Base-by-base conservation (phyloP, 176 grass and related monocot species). In the Secale cereale region DNA sequence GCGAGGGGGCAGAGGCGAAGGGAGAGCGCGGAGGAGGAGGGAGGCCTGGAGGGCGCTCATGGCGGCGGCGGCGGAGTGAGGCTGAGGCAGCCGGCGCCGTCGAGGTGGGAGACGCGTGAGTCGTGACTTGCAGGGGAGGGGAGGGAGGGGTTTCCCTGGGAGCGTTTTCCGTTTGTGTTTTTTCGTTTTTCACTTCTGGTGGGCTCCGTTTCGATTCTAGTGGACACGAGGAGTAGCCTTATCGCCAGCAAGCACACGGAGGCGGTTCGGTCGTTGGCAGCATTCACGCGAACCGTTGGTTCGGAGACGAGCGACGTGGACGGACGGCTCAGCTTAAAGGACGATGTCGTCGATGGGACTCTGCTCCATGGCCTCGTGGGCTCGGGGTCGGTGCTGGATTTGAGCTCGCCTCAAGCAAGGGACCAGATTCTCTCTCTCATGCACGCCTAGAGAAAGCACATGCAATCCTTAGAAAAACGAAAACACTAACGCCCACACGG, bases 11-110 rank as follows among this genome's bases (percentile, higher is more conserved):
- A 76, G 74, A 59, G 91, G 74, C 5, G 91, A 85, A 71, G 83
- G 78, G 46, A 89, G 82, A 35, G 89, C 85, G 76, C 88, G 90
- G 89, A 97, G 46, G 87, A 92, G 77, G 85, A 97, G 91, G 61
- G 89, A 92, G 2, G 89, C 91, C 85, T 97, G 94, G 48, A 94
- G 91, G 54, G 89, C 87, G 52, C 39, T 88, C 94, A 97, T 97
- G 87, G 83, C 59, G 59, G 65, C 41, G 13, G 70, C 7, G 29
- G 81, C 25, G 46, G 82, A 16, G 70, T n/a, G 17, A 2, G 27
- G 52, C 20, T 29, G 78, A 7, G 77, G 85, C 57, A 83, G 66
- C 61, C 79, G 74, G 70, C 87, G 87, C 76, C 85, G 77, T 66
- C 74, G 82, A 74, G 82, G 79, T 61, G 83, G 75, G 86, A 80